Evolutionary conservation across 2,329 filamentous ascomycete genomes (phyloP), one percentile per base, ranked within the genome.

Genomic region (Paecilomyces sp.): DNA sequence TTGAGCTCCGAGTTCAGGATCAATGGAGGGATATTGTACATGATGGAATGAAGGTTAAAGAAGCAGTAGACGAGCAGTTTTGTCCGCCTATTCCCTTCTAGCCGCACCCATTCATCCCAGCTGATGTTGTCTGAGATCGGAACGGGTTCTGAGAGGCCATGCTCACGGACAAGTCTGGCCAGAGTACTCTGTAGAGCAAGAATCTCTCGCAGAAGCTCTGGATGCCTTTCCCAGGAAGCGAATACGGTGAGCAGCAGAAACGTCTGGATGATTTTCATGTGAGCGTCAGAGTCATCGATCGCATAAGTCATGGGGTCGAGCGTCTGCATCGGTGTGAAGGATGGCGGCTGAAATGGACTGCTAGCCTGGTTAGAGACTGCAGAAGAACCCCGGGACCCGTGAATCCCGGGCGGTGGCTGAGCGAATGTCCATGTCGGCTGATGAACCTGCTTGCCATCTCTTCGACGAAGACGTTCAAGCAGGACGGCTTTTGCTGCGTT

Each of bases 21-120:
- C 52, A 84, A 73, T 0, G 84, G 83, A 30, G 83, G 82, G 13
- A 85, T 82, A 67, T 85, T 83, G 73, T 85, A 86, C 65, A 84
- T 84, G 58, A 86, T 83, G 34, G 80, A 83, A 62, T 86, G 84
- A 1, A 86, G 75, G 65, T 85, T 85, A 61, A 83, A 83, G 64
- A 85, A 79, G 69, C 82, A 79, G 68, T 84, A 81, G 60, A 84
- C 80, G 61, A 83, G 80, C 57, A 83, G 74, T 66, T 85, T 83
- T 22, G 82, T 85, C 58, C 82, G 77, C 64, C 79, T 77, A 59
- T 78, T 79, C 1, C 79, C 79, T 70, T 85, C 83, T 56, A 76
- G 74, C n/a, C 75, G 74, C 22, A 81, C 70, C 83, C 83, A 85
- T 22, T 82, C 78, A 61, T 77, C 71, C 81, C 81, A 83, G 24